Evolutionary conservation across 768 basidiomycete species (phyloP), one percentile per base, ranked within the genome.

Genomic region (Lenzites betulinus): DNA sequence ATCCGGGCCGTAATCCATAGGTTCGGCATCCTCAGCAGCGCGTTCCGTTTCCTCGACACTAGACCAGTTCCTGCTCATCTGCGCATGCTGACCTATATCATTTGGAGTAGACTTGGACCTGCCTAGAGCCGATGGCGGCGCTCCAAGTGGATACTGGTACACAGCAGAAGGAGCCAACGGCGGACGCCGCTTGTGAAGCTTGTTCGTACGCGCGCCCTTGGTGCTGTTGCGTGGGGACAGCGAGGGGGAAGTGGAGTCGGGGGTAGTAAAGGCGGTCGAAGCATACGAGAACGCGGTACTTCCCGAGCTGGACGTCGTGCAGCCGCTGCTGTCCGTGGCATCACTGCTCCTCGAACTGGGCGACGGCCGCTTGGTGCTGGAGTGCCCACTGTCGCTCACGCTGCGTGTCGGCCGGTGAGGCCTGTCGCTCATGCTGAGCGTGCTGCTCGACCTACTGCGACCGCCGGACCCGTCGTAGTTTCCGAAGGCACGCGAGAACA

Each of bases 161-260:
- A 43, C 44, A 35, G 51, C 48, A 36, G 63, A 64, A 3, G 63
- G 63, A 36, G 63, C 54, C n/a, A 42, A 23, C 1, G 62, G 58
- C 30, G 66, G 64, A 16, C 66, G 58, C 56, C 54, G 59, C 43
- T 67, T 67, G 46, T 58, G 60, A 30, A 67, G 60, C 56, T 67
- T 67, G 57, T 62, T 62, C 22, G 62, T 43, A 28, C 49, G 47
- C 13, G 36, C 48, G 35, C 35, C 49, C 47, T 39, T 51, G n/a
- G 58, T 58, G 33, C 60, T 55, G 52, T 44, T 59, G 46, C 50
- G 36, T 20, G 57, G 58, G 36, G 65, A 61, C 48, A 66, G 49
- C 35, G 58, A 55, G 41, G 58, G 60, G 9, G 63, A 51, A 23
- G 39, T 42, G 23, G 50, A 58, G 42, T 64, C 66, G 33, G 66